Conservation (phyloP, 2,329 filamentous ascomycete genomes). For the Hymenoscyphus occultus region DNA sequence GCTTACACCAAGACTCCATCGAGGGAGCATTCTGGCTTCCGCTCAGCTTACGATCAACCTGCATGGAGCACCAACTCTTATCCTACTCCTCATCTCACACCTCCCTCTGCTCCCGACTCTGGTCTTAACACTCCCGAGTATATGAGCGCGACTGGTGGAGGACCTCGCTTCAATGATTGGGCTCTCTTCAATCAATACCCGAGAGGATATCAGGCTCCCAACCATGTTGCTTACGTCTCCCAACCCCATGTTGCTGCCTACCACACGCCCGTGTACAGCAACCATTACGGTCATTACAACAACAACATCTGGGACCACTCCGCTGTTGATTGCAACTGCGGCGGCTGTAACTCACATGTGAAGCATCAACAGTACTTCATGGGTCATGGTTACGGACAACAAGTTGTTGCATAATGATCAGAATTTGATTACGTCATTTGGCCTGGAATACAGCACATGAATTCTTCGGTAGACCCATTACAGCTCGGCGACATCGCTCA, state of each 20-base stretch:
- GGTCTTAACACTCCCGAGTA: conserved; percentile 54
- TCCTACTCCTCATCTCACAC: conserved; percentile 43
- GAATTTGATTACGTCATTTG: background rate
- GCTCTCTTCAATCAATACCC: conserved; percentile 49
- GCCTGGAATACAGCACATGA: conserved; percentile 3
- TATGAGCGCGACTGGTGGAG: conserved; percentile 45
- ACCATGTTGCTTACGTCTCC: conserved; percentile 38
- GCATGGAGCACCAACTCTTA: conserved; percentile 35
- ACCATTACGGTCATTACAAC: conserved; percentile 40
- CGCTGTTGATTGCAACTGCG: conserved; percentile 45
- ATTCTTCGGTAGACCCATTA: background rate
- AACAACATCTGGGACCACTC: conserved; percentile 46
- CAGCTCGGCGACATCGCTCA: conserved; percentile 9
- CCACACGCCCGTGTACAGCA: conserved; percentile 44
- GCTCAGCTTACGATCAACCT: conserved; percentile 31
- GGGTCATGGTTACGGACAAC: conserved; percentile 43
- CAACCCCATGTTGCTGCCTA: conserved; percentile 44
- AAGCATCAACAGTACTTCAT: conserved; percentile 47
- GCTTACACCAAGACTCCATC: conserved; percentile 46
- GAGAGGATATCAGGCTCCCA: conserved; percentile 36
- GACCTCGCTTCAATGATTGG: conserved; percentile 51
- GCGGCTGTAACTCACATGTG: conserved; percentile 44
- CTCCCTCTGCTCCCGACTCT: conserved; percentile 52
- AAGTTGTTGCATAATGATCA: conserved; percentile 43
- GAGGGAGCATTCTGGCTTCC: conserved; percentile 33